Conservation (phyloP, 345 rosid species). For the Salix brachista region DNA sequence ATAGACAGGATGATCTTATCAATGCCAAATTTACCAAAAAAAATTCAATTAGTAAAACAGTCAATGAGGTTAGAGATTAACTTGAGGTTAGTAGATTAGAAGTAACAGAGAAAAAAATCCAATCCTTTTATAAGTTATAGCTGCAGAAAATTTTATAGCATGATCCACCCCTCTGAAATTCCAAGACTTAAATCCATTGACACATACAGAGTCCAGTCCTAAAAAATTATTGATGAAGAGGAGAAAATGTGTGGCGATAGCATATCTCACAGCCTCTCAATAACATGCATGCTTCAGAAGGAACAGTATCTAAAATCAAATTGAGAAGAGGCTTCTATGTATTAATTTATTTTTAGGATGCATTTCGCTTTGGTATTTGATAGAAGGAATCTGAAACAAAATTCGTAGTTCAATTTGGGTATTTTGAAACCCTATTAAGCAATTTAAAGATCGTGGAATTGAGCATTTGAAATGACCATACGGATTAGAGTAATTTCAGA, state of each 20-base stretch:
- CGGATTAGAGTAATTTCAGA: neutral
- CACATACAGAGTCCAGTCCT: neutral
- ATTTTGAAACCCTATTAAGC: neutral
- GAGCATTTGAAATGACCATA: neutral
- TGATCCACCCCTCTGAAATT: neutral
- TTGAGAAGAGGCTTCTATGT: neutral
- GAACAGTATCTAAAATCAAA: neutral
- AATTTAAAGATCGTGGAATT: neutral
- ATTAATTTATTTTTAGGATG: neutral
- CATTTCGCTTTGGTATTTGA: neutral
- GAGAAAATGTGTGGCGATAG: neutral
- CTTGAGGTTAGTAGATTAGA: neutral
- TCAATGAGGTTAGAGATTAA: neutral
- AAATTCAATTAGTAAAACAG: neutral
- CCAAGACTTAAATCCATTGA: neutral
- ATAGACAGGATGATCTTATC: neutral
- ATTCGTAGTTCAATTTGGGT: neutral
- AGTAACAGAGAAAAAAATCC: neutral
- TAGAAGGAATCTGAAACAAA: neutral
- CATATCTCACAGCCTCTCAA: neutral
- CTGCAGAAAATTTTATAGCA: neutral
- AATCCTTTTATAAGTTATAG: neutral
- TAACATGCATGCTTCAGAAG: neutral
- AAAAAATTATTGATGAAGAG: neutral
- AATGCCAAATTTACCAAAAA: no score